A percentile compares a stretch with the other conserved stretches of the same genome.
Conservation (phyloP, 257 asterid genomes). For the Leonotis leonurus region DNA sequence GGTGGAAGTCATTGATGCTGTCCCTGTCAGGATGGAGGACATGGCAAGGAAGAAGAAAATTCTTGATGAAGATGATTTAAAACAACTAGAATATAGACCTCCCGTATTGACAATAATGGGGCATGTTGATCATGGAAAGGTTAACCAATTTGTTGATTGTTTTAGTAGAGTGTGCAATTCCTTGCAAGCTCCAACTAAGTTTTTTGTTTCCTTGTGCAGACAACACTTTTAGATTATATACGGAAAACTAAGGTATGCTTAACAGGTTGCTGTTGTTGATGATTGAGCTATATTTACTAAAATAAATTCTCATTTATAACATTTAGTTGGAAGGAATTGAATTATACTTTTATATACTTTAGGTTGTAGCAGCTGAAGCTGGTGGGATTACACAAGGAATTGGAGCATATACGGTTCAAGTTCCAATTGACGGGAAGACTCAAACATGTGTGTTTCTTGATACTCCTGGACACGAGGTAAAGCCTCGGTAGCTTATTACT, state of each 20-base stretch:
- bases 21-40: constrained; percentile 57
- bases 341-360: constrained; percentile 16
- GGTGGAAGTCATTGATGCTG: constrained; percentile 88
- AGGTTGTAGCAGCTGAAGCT: constrained; percentile 94
- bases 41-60: constrained; percentile 85
- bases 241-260: constrained; percentile 67
- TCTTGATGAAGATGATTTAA: constrained; percentile 74
- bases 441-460: constrained; percentile 92
- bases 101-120: constrained; percentile 97
- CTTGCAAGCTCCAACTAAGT: background rate
- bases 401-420: constrained; percentile 92
- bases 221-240: constrained; percentile 86
- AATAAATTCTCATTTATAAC: background rate
- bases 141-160: constrained; percentile 8
- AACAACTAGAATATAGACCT: constrained; percentile 73
- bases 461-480: constrained; percentile 99
- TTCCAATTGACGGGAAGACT: constrained; percentile 69
- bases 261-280: background rate
- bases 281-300: background rate
- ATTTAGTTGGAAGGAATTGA: constrained; percentile 18
- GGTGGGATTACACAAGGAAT: constrained; percentile 99
- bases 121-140: constrained; percentile 99
- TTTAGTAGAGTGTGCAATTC: background rate
- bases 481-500: constrained; percentile 1
- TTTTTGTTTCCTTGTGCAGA: constrained; percentile 43